phyloP scores from a whole-genome alignment of 495 filamentous ascomycete species.

The Lineolata rhizophorae region DNA sequence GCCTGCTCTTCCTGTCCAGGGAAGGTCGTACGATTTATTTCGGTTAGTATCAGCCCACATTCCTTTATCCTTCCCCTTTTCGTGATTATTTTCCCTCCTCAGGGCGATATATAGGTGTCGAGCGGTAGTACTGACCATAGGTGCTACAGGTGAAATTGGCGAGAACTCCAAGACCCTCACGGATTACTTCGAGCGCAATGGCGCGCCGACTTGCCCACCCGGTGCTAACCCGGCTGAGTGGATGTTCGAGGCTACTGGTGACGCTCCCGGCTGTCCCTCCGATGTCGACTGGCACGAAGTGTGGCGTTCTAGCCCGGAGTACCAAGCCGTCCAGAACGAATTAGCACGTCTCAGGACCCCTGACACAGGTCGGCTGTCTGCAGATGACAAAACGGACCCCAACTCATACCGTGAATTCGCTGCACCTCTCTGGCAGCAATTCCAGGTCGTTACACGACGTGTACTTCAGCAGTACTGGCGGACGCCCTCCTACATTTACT shows the following conservation, averaged over 20 bases:
- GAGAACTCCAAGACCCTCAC: conserved; percentile 47
- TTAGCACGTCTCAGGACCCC: conserved; percentile 39
- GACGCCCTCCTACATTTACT: conserved; percentile 63
- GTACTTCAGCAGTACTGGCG: conserved; percentile 79
- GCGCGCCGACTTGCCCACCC: conserved; percentile 41
- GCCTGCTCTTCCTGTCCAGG: conserved; percentile 52
- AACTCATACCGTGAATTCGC: conserved; percentile 12
- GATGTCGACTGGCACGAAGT: conserved; percentile 60
- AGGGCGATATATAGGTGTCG: no score
- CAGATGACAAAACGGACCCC: conserved; percentile 5
- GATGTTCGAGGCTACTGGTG: conserved; percentile 83
- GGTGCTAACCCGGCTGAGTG: conserved; percentile 77
- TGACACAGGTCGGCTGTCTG: no score
- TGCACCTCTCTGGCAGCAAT: conserved; percentile 21
- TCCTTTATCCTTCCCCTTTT: no score
- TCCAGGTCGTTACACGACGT: conserved; percentile 28
- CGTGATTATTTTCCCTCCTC: no score
- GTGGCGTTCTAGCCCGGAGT: conserved; percentile 56
- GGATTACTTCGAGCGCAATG: conserved; percentile 59
- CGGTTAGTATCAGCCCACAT: no score
- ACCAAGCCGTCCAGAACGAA: conserved; percentile 37
- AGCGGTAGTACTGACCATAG: no score
- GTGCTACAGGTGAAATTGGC: conserved; percentile 65
- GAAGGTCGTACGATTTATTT: conserved; percentile 79
- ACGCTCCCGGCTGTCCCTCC: conserved; percentile 51